A percentile compares a stretch with the other conserved stretches of the same genome.
phyloP scores from a whole-genome alignment of 257 asterid species.

The Solanum stenotomum region DNA sequence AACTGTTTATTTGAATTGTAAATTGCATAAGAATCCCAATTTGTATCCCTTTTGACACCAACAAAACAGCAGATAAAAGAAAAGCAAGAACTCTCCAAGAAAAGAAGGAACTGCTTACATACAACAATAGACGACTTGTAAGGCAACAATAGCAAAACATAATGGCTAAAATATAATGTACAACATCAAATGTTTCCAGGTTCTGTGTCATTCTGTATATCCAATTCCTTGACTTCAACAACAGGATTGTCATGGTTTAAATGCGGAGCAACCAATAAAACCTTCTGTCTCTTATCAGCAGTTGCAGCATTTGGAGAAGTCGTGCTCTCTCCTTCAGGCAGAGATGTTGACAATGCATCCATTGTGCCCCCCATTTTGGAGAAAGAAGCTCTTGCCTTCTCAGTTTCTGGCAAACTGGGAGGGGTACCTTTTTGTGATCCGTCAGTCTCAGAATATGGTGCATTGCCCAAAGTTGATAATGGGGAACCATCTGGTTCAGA shows the following conservation, averaged over 20 bases:
- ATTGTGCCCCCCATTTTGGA: constrained; percentile 10
- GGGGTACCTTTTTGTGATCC: constrained; percentile 15
- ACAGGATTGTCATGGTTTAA: constrained; percentile 9
- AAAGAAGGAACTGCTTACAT: neutral
- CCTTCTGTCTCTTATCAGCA: constrained; percentile 13
- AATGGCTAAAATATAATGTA: neutral
- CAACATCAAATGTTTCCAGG: constrained; percentile 6
- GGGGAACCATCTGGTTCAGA: constrained; percentile 38
- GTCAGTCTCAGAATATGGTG: constrained; percentile 32
- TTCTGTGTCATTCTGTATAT: constrained; percentile 3
- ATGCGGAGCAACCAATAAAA: constrained; percentile 8
- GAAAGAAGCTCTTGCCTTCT: constrained; percentile 5
- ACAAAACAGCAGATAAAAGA: neutral
- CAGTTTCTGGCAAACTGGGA: constrained; percentile 22
- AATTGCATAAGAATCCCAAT: neutral
- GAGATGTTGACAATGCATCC: neutral
- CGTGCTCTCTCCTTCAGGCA: constrained; percentile 9
- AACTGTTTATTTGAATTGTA: neutral
- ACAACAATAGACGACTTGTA: neutral
- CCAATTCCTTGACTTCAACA: constrained; percentile 2
- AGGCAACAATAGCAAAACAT: neutral
- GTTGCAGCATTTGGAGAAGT: constrained; percentile 13
- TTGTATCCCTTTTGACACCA: neutral
- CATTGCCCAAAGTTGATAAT: constrained; percentile 2
- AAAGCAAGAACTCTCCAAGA: neutral